These are phyloP conservation scores for Globisporangium rhizosaccharum DNA, from an alignment of 352 stramenopile genomes.

Conservation along the genomic window DNA sequence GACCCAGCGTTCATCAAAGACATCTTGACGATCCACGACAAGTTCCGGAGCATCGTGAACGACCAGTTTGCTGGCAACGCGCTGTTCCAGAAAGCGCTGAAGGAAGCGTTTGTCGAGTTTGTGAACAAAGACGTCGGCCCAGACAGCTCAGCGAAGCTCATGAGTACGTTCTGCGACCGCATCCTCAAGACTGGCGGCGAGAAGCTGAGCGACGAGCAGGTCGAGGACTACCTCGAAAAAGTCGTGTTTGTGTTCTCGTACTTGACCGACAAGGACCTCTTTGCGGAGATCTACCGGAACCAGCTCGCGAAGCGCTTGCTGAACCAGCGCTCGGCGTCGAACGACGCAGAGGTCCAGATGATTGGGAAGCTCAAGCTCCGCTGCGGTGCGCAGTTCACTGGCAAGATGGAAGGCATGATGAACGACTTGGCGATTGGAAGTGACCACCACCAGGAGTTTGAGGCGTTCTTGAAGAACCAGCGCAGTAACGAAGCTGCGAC, in stretches of 20 bases:
- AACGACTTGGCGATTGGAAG: conserved; percentile 97
- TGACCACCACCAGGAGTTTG: conserved; percentile 97
- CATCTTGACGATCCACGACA: conserved; percentile 97
- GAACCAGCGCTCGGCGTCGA: conserved; percentile 96
- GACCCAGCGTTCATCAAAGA: conserved; percentile 98
- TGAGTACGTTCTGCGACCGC: conserved; percentile 99
- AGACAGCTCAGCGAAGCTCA: conserved; percentile 97
- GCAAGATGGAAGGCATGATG: conserved; percentile 99
- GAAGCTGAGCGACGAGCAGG: conserved; percentile 95
- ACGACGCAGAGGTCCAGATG: conserved; percentile 98
- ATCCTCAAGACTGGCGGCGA: conserved; percentile 98
- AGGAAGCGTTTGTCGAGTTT: conserved; percentile 99
- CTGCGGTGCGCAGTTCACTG: conserved; percentile 98
- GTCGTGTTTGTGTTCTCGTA: conserved; percentile 99
- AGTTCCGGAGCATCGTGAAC: conserved; percentile 96
- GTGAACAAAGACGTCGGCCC: conserved; percentile 98
- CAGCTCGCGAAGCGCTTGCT: conserved; percentile 98
- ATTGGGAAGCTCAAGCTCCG: conserved; percentile 99
- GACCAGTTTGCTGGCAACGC: conserved; percentile 96
- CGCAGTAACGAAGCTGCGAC: conserved; percentile 52
- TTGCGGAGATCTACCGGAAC: conserved; percentile 98
- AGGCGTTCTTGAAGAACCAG: conserved; percentile 87
- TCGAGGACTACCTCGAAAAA: conserved; percentile 96
- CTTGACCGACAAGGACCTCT: conserved; percentile 99
- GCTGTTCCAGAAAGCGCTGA: conserved; percentile 99